These are phyloP conservation scores for Chaetomiaceae sp. DNA, from an alignment of 2,329 filamentous ascomycete species.

Conservation along the genomic window DNA sequence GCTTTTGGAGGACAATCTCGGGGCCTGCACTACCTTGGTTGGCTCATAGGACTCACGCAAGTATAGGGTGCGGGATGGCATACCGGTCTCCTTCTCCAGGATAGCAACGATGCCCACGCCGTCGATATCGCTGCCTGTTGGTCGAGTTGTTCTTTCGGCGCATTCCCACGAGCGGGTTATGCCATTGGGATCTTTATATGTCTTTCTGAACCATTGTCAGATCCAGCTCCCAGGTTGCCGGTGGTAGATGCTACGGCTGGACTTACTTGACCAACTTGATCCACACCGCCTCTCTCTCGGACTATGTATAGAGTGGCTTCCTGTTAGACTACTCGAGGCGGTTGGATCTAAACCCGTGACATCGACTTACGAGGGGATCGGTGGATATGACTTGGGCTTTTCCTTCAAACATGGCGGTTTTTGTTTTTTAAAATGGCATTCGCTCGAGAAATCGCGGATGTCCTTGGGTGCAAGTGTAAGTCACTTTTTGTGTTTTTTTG, in stretches of 20 bases:
- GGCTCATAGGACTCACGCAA: not conserved
- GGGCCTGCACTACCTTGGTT: constrained; percentile 33
- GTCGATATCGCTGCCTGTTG: constrained; percentile 58
- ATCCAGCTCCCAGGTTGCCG: not conserved
- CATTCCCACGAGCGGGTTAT: constrained; percentile 64
- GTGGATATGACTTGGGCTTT: constrained; percentile 23
- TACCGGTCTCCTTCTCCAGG: constrained; percentile 50
- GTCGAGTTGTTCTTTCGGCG: constrained; percentile 65
- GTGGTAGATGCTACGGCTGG: not conserved
- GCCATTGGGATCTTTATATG: constrained; percentile 61
- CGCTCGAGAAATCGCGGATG: not conserved
- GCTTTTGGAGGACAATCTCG: constrained; percentile 61
- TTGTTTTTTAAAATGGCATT: not conserved
- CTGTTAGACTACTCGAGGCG: not conserved
- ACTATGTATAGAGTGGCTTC: constrained; percentile 31
- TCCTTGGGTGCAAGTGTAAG: not conserved
- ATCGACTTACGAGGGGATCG: constrained; percentile 27
- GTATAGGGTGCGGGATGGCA: not conserved
- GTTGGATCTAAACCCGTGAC: not conserved
- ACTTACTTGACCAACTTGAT: constrained; percentile 55
- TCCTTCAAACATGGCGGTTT: constrained; percentile 14
- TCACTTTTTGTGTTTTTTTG: not conserved
- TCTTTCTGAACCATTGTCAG: constrained; percentile 41
- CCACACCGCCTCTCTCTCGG: constrained; percentile 54
- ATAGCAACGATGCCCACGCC: constrained; percentile 71